A percentile compares a stretch with the other conserved stretches of the same genome.
These are phyloP conservation scores for Clavispora carvajalis DNA, from an alignment of 805 yeast species.

Conservation along the genomic window DNA sequence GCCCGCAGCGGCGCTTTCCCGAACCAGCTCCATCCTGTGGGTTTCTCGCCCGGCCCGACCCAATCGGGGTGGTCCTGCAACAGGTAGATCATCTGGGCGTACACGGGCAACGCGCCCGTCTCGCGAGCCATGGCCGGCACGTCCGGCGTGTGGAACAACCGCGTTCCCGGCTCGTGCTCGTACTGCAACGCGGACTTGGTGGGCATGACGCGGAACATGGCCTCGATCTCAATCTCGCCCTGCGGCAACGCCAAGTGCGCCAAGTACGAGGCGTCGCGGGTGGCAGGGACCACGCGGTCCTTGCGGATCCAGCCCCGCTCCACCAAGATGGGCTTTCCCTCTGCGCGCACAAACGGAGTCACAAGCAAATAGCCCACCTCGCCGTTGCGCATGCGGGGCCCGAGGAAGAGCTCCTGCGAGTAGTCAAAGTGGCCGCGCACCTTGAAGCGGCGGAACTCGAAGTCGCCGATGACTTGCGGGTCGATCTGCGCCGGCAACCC, in stretches of 20 bases:
- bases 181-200: conserved; percentile 63
- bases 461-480: conserved; percentile 61
- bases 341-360: conserved; percentile 73
- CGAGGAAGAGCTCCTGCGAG: conserved; percentile 82
- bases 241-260: conserved; percentile 68
- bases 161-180: conserved; percentile 59
- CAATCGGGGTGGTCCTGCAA: conserved; percentile 59
- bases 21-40: conserved; percentile 7
- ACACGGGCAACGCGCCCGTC: conserved; percentile 64
- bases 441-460: conserved; percentile 78
- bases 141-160: conserved; percentile 76
- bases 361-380: conserved; percentile 72
- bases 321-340: conserved; percentile 68
- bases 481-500: conserved; percentile 59
- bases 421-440: conserved; percentile 77
- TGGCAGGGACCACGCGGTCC: conserved; percentile 52
- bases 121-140: conserved; percentile 72
- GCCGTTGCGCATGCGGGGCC: conserved; percentile 72
- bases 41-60: conserved; percentile 15
- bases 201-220: conserved; percentile 66
- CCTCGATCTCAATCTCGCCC: conserved; percentile 67
- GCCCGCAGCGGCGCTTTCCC: conserved; percentile 10
- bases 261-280: conserved; percentile 44
- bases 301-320: conserved; percentile 92
- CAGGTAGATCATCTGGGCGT: conserved; percentile 69